Conservation (phyloP, 2,329 filamentous ascomycete genomes). For the Ascochyta pisi region DNA sequence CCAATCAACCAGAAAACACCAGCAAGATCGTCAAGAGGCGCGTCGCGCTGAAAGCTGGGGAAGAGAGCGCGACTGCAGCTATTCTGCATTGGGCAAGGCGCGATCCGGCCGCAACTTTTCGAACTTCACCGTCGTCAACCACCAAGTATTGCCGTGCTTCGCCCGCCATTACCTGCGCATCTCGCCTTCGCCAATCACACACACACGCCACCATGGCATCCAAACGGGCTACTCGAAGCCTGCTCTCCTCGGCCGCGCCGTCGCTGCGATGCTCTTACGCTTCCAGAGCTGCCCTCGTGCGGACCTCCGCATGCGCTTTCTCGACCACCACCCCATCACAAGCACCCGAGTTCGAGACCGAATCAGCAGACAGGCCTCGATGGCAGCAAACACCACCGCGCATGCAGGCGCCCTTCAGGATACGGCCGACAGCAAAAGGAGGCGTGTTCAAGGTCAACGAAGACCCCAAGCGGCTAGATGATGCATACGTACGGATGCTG, state of each 20-base stretch:
- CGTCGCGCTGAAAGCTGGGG: slow-evolving; percentile 21
- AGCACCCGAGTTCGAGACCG: slow-evolving; percentile 40
- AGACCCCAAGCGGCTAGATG: slow-evolving; percentile 75
- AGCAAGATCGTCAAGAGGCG: not conserved
- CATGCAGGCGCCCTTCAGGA: slow-evolving; percentile 59
- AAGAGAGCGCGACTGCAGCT: slow-evolving; percentile 24
- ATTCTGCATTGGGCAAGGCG: slow-evolving; percentile 26
- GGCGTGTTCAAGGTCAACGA: slow-evolving; percentile 73
- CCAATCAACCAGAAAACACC: not conserved
- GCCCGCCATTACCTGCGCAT: slow-evolving; percentile 19
- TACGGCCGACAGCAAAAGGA: slow-evolving; percentile 65
- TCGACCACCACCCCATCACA: slow-evolving; percentile 33
- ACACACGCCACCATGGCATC: slow-evolving; percentile 54
- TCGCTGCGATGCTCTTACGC: slow-evolving; percentile 34
- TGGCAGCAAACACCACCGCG: slow-evolving; percentile 58
- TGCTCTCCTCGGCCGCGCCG: slow-evolving; percentile 36
- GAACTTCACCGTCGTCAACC: slow-evolving; percentile 17
- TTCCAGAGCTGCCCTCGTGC: slow-evolving; percentile 34
- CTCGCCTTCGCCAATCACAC: slow-evolving; percentile 21
- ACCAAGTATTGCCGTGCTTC: slow-evolving; percentile 13
- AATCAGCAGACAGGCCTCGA: slow-evolving; percentile 50
- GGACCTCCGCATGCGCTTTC: slow-evolving; percentile 48
- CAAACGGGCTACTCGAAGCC: slow-evolving; percentile 50
- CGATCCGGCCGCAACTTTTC: slow-evolving; percentile 39
- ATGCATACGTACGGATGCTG: slow-evolving; percentile 77